A percentile compares a stretch with the other conserved stretches of the same genome.
Conservation (phyloP, 306 rosid genomes). For the Dicorynia guianensis region DNA sequence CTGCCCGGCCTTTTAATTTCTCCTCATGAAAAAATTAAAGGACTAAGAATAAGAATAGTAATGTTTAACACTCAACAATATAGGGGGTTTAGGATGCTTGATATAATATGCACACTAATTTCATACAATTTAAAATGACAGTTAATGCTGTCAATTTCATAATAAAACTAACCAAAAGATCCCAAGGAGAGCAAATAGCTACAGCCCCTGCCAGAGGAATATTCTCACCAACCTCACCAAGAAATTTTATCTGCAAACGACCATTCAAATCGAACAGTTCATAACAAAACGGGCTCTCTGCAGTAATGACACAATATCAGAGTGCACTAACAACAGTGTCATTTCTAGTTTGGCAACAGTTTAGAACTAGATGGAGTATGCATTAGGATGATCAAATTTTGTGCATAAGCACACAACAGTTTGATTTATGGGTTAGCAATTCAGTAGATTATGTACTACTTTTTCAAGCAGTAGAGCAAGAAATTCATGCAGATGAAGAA, state of each 20-base stretch:
- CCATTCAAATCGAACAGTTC: conserved; percentile 38
- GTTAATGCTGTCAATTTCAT: conserved; percentile 29
- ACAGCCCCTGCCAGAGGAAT: conserved; percentile 89
- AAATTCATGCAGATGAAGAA: conserved; percentile 25
- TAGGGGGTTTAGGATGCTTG: background rate
- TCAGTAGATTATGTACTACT: too few species aligned
- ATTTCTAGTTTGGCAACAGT: conserved; percentile 17
- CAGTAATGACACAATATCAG: background rate
- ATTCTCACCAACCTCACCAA: conserved; percentile 92
- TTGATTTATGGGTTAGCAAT: background rate
- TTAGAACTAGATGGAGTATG: conserved; percentile 16
- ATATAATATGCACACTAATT: conserved; percentile 8
- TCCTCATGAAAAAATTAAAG: too few species aligned
- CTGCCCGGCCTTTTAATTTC: too few species aligned
- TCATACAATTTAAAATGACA: conserved; percentile 26
- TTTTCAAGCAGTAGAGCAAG: too few species aligned
- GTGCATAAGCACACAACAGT: conserved; percentile 27
- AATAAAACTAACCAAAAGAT: conserved; percentile 84
- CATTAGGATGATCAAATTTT: background rate
- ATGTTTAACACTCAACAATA: background rate
- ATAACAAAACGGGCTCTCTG: conserved; percentile 22
- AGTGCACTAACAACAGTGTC: conserved; percentile 2
- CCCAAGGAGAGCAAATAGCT: conserved; percentile 94
- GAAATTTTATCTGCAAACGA: conserved; percentile 79
- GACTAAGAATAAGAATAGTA: too few species aligned